Conservation (phyloP, 2,329 filamentous ascomycete genomes). For the Phaeophleospora eucalypticola region DNA sequence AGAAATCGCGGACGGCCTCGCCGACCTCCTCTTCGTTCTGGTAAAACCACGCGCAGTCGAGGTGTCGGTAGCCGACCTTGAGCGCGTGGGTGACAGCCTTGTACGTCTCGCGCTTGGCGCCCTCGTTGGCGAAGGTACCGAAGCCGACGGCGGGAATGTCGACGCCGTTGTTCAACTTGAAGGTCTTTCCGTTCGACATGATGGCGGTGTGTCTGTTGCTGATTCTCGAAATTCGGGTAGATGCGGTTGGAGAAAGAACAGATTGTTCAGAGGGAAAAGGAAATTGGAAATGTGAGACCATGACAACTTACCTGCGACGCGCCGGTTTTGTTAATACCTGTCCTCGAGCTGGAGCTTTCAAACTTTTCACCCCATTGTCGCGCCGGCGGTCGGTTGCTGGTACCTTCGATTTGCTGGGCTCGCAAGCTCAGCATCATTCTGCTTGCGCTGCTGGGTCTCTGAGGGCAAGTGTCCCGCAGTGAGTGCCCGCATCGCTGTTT, state of each 20-base stretch:
- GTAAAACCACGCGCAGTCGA: constrained; percentile 56
- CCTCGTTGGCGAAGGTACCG: constrained; percentile 65
- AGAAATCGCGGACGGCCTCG: constrained; percentile 52
- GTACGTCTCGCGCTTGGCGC: constrained; percentile 56
- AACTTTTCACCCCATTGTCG: constrained; percentile 11
- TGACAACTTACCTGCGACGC: not conserved
- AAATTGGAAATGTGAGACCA: too few species aligned
- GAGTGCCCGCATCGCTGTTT: too few species aligned
- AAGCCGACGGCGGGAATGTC: constrained; percentile 61
- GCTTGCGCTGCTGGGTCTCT: too few species aligned
- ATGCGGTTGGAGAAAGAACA: too few species aligned
- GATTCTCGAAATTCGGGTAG: not conserved
- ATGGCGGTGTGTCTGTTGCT: constrained; percentile 15
- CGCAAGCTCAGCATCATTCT: too few species aligned
- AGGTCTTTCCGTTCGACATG: constrained; percentile 56
- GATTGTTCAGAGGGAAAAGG: too few species aligned
- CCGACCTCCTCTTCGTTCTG: constrained; percentile 53
- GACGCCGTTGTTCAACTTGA: constrained; percentile 55
- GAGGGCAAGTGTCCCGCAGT: too few species aligned
- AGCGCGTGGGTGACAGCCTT: constrained; percentile 49
- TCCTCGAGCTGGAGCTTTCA: not conserved
- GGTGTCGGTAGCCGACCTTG: constrained; percentile 50
- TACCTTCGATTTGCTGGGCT: too few species aligned
- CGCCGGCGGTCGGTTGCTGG: too few species aligned
- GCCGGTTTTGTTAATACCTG: constrained; percentile 6